phyloP scores from a whole-genome alignment of 805 yeast species.

The Wickerhamomyces canadensis region DNA sequence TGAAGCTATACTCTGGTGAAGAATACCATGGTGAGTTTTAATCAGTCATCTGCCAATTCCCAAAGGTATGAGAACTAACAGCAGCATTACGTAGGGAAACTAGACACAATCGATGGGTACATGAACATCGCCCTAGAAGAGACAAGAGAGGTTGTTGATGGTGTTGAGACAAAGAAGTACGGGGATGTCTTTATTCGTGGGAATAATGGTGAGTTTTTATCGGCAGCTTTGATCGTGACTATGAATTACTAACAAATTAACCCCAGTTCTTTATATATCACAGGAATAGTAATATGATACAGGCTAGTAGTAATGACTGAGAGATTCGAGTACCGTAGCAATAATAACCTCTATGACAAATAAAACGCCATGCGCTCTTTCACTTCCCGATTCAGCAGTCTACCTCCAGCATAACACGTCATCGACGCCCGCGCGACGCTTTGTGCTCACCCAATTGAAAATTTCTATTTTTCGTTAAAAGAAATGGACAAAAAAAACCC shows the following conservation, averaged over 20 bases:
- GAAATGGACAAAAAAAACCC: conserved; percentile 5
- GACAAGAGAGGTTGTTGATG: conserved; percentile 59
- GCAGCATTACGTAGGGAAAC: conserved; percentile 32
- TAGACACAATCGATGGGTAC: conserved; percentile 92
- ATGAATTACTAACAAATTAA: conserved; percentile 5
- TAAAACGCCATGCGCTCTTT: not conserved
- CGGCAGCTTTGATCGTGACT: no score
- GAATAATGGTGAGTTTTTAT: conserved; percentile 58
- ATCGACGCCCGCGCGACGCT: not conserved
- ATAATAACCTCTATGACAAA: no score
- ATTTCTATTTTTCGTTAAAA: no score
- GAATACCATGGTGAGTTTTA: conserved; percentile 58
- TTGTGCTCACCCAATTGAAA: conserved; percentile 3
- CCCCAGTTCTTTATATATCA: conserved; percentile 21
- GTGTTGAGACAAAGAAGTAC: conserved; percentile 43
- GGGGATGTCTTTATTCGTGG: conserved; percentile 87
- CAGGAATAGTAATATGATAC: no score
- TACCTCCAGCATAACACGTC: conserved; percentile 1
- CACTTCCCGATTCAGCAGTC: conserved; percentile 10
- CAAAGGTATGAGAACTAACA: conserved; percentile 9
- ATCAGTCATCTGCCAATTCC: no score
- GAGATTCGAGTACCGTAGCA: not conserved
- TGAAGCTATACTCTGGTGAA: conserved; percentile 82
- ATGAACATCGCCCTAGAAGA: conserved; percentile 89
- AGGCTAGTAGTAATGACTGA: not conserved